phyloP scores from a whole-genome alignment of 192 early-diverging fungal species.

The Geosiphon pyriformis region DNA sequence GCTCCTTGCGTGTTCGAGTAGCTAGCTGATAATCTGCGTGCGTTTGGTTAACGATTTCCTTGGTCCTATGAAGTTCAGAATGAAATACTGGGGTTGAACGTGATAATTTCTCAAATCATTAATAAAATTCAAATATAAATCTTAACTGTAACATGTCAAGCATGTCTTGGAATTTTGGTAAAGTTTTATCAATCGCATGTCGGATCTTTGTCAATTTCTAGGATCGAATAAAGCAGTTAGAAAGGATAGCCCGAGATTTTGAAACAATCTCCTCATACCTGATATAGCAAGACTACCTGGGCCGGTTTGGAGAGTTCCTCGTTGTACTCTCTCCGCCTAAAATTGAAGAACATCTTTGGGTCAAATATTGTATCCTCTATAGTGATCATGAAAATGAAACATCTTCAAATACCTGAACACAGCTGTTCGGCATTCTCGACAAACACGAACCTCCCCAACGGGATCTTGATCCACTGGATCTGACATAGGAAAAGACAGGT shows the following conservation, averaged over 20 bases:
- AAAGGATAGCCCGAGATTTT: too few species aligned
- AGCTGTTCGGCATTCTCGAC: conserved; percentile 51
- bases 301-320: conserved; percentile 32
- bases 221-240: conserved; percentile 21
- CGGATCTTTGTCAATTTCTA: conserved; percentile 32
- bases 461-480: conserved; percentile 39
- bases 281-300: conserved; percentile 36
- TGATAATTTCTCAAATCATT: background rate
- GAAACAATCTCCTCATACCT: conserved; percentile 16
- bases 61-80: conserved; percentile 11
- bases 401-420: conserved; percentile 44
- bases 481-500: conserved; percentile 14
- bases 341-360: too few species aligned
- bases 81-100: too few species aligned
- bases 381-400: background rate
- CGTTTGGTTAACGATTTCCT: conserved; percentile 33
- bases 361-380: too few species aligned
- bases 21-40: conserved; percentile 56
- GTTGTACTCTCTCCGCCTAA: conserved; percentile 39
- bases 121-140: background rate
- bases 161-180: conserved; percentile 58
- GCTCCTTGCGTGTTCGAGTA: conserved; percentile 54
- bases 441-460: conserved; percentile 51
- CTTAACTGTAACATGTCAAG: conserved; percentile 47
- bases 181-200: conserved; percentile 40